A percentile compares a stretch with the other conserved stretches of the same genome.
These are phyloP conservation scores for Backusella tarrabulga DNA, from an alignment of 192 early-diverging fungal genomes.

Conservation along the genomic window DNA sequence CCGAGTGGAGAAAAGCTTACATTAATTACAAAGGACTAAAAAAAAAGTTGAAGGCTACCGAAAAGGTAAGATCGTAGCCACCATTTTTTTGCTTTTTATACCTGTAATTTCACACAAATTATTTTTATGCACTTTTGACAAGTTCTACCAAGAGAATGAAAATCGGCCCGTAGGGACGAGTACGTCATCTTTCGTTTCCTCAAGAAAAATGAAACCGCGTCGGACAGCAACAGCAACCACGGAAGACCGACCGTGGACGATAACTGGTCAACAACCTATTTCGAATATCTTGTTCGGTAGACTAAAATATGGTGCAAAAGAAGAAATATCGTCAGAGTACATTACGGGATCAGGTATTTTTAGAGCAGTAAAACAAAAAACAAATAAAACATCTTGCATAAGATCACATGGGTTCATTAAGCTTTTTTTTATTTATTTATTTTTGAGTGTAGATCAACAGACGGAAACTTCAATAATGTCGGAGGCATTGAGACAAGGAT, in stretches of 20 bases:
- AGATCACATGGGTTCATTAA: no score
- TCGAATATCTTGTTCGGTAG: not conserved
- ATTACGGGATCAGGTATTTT: not conserved
- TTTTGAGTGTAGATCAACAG: not conserved
- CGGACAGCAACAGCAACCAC: not conserved
- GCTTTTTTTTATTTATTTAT: not conserved
- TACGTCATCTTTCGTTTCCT: not conserved
- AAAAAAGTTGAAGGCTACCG: slow-evolving; percentile 51
- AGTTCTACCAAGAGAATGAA: not conserved
- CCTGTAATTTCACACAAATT: not conserved
- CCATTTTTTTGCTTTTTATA: not conserved
- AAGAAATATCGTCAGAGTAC: not conserved
- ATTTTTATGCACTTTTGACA: not conserved
- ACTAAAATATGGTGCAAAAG: not conserved
- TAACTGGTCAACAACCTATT: not conserved
- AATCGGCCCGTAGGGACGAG: not conserved
- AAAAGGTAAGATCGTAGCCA: slow-evolving; percentile 20
- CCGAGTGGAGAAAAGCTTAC: slow-evolving; percentile 76
- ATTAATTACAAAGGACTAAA: slow-evolving; percentile 68
- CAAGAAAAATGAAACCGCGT: not conserved
- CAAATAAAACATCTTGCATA: no score
- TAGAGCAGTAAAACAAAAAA: not conserved
- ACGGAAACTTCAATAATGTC: not conserved
- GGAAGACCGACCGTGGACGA: not conserved
- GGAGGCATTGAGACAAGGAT: slow-evolving; percentile 12